Base-by-base conservation (phyloP, 768 basidiomycete species). In the Termitomyces sp. region DNA sequence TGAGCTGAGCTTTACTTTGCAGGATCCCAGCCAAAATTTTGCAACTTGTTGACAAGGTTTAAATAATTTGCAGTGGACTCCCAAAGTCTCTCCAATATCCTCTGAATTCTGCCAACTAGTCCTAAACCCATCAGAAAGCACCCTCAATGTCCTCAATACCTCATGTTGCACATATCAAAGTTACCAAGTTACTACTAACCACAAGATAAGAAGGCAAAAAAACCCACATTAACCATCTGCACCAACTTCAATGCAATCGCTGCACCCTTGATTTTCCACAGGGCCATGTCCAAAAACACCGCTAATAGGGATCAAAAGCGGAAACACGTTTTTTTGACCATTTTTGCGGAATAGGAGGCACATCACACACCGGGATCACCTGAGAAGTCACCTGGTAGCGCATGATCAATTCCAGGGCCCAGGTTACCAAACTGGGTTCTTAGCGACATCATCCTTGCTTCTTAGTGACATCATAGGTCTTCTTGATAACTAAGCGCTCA, bases 101-200 rank as follows among this genome's bases (percentile, higher is more conserved):
- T 95, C 94, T 32, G 91, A 94, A 63, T 92, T 93, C 63, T 91
- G 83, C 95, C 95, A 98, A 61, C 84, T 90, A 60, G 89, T 86
- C 59, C 83, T 83, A 42, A 97, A 66, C 2, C 88, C 83, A 61
- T 95, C 92, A 9, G 83, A 79, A 20, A 96, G 68, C 25, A 94
- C 82, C 3, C 84, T 74, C 6, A 94, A 68, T 0, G 91, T 79
- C 15, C 86, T 74, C 0, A 88, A 89, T 2, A 96, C 62, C 60
- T 94, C 91, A 57, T 90, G 89, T 0, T 85, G 70, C 0, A 84
- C 91, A 86, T 92, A 38, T 20, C 20, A 60, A 27, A 42, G 6
- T 16, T 7, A 16, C 43, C 13, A 38, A 11, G 49, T 36, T 33
- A 36, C 23, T 27, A 4, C 13, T 10, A 13, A 13, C 0, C n/a